These are phyloP conservation scores for Pelargonium cotyledonis DNA, from an alignment of 441 rosid species.

Conservation along the genomic window DNA sequence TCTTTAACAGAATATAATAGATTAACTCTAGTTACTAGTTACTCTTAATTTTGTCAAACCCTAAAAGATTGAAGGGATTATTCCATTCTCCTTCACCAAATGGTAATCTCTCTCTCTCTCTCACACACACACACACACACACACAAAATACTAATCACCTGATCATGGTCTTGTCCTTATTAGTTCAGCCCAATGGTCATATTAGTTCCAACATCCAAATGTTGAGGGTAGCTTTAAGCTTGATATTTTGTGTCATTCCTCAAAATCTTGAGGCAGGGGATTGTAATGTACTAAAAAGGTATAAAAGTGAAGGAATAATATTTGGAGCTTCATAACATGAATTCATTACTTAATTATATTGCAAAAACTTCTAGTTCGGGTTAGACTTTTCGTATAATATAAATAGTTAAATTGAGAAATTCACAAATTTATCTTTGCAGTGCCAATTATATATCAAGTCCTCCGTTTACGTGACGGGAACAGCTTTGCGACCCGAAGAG, in stretches of 20 bases:
- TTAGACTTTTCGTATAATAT: neutral
- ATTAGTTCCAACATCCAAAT: neutral
- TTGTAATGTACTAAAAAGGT: neutral
- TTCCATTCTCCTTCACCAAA: neutral
- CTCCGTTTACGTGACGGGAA: conserved; percentile 85
- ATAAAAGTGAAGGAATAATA: neutral
- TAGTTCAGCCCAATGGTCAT: neutral
- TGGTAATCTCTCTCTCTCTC: too few species aligned
- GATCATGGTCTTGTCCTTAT: neutral
- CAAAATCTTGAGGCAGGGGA: neutral
- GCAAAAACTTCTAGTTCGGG: neutral
- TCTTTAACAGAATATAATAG: neutral
- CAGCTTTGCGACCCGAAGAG: conserved; percentile 84
- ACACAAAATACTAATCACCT: too few species aligned
- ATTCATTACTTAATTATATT: conserved; percentile 2
- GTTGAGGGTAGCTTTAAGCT: neutral
- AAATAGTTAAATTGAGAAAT: neutral
- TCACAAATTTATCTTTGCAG: conserved; percentile 34
- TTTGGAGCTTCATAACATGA: neutral
- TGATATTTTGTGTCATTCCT: neutral
- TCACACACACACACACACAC: too few species aligned
- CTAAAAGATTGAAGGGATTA: neutral
- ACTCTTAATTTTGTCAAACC: neutral
- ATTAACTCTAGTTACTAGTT: neutral
- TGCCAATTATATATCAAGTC: conserved; percentile 75